Conservation (phyloP, 768 basidiomycete species). For the Suillus occidentalis region DNA sequence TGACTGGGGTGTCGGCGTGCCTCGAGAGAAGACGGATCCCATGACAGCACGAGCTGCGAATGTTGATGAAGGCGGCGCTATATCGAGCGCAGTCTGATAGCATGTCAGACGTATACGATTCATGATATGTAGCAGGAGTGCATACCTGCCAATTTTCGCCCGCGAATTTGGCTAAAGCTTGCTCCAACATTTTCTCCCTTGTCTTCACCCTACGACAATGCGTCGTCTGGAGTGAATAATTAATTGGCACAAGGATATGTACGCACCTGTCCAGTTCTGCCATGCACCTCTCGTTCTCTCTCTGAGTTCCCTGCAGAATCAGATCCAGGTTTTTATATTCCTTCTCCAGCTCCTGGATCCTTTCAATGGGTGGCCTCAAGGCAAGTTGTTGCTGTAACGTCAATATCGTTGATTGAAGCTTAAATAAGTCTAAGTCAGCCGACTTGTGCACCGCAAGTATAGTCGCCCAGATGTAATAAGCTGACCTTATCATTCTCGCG, state of each 20-base stretch:
- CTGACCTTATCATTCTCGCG: constrained; percentile 69
- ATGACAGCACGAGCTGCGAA: constrained; percentile 27
- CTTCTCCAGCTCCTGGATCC: constrained; percentile 62
- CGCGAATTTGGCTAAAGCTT: constrained; percentile 64
- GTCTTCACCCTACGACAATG: constrained; percentile 48
- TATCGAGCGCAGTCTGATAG: constrained; percentile 34
- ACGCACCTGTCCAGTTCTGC: constrained; percentile 70
- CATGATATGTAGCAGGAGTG: neutral
- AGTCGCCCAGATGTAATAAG: neutral
- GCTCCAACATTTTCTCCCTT: constrained; percentile 78
- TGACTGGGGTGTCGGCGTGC: constrained; percentile 16
- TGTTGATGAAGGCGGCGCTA: constrained; percentile 34
- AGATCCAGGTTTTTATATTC: constrained; percentile 78
- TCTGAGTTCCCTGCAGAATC: constrained; percentile 74
- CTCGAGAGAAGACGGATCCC: constrained; percentile 26
- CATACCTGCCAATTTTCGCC: constrained; percentile 84
- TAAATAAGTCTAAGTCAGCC: neutral
- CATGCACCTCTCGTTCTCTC: constrained; percentile 87
- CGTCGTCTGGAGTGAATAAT: neutral
- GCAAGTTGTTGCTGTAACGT: constrained; percentile 64
- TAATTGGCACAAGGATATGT: neutral
- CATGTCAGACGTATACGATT: neutral
- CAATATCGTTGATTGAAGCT: constrained; percentile 67
- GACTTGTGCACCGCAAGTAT: neutral
- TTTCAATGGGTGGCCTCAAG: constrained; percentile 66